These are phyloP conservation scores for Geosmithia putterillii DNA, from an alignment of 2,329 filamentous ascomycete genomes.

Conservation along the genomic window DNA sequence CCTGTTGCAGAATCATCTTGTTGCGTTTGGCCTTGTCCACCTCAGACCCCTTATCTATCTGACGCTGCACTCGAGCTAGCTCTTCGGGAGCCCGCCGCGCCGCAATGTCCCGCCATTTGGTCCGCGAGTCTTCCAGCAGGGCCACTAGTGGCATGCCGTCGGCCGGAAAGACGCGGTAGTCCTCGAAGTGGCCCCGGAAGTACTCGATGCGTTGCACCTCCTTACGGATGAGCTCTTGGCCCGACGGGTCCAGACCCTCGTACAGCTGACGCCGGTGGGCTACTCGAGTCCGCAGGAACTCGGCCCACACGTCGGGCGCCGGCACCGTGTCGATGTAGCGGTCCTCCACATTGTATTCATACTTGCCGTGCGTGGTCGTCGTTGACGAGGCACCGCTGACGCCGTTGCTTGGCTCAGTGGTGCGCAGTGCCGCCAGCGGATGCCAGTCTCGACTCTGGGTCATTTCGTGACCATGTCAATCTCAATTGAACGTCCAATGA, in stretches of 20 bases:
- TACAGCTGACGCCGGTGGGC: slow-evolving; percentile 4
- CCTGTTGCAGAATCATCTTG: slow-evolving; percentile 4
- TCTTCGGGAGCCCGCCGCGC: slow-evolving; percentile 3
- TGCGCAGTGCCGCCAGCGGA: neutral
- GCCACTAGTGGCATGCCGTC: slow-evolving; percentile 7
- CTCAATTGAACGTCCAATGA: neutral
- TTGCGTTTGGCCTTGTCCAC: slow-evolving; percentile 1
- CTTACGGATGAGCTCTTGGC: slow-evolving; percentile 7
- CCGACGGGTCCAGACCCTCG: slow-evolving; percentile 3
- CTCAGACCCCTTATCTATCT: slow-evolving; percentile 4
- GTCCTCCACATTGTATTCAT: slow-evolving; percentile 6
- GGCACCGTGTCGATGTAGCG: slow-evolving; percentile 1
- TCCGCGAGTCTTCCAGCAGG: slow-evolving; percentile 7
- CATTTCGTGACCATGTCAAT: neutral
- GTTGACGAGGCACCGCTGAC: neutral
- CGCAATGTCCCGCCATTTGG: slow-evolving; percentile 8
- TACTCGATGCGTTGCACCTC: slow-evolving; percentile 7
- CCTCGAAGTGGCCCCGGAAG: slow-evolving; percentile 8
- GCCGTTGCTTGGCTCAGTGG: neutral
- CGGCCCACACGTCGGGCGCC: slow-evolving; percentile 6
- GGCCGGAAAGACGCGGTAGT: slow-evolving; percentile 5
- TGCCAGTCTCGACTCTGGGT: slow-evolving; percentile 2
- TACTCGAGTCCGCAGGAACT: slow-evolving; percentile 5
- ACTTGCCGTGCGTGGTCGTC: slow-evolving; percentile 1
- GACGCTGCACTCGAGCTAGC: slow-evolving; percentile 4